Conservation (phyloP, 805 yeast species). For the Komagataella mondaviorum region DNA sequence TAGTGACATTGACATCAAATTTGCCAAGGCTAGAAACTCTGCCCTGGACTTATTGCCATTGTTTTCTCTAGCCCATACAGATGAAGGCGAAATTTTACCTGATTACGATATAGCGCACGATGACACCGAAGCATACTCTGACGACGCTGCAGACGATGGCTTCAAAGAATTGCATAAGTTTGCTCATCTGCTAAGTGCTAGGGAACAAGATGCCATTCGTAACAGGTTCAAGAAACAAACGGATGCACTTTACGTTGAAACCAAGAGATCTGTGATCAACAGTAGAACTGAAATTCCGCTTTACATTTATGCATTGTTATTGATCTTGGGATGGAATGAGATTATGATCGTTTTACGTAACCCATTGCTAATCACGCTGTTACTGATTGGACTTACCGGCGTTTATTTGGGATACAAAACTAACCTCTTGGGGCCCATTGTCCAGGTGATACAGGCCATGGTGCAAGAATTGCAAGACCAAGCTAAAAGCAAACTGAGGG, state of each 20-base stretch:
- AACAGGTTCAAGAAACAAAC: conserved; percentile 58
- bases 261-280: conserved; percentile 75
- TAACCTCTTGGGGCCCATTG: conserved; percentile 67
- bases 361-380: conserved; percentile 64
- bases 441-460: conserved; percentile 43
- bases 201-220: conserved; percentile 42
- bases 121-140: conserved; percentile 13
- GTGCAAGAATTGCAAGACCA: conserved; percentile 41
- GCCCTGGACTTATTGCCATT: conserved; percentile 49
- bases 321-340: conserved; percentile 91
- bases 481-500: conserved; percentile 46
- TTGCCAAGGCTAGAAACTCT: conserved; percentile 40
- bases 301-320: conserved; percentile 60
- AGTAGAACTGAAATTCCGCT: conserved; percentile 72
- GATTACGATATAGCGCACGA: conserved; percentile 30
- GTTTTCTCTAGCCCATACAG: conserved; percentile 38
- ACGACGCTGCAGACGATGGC: conserved; percentile 21
- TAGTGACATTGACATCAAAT: conserved; percentile 57
- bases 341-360: conserved; percentile 77
- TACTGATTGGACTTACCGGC: conserved; percentile 44
- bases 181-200: conserved; percentile 40
- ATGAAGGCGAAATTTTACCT: conserved; percentile 49
- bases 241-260: conserved; percentile 72
- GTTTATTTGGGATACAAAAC: conserved; percentile 54
- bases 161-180: conserved; percentile 23